Conservation (phyloP, 306 rosid genomes). For the Prunus dulcis region DNA sequence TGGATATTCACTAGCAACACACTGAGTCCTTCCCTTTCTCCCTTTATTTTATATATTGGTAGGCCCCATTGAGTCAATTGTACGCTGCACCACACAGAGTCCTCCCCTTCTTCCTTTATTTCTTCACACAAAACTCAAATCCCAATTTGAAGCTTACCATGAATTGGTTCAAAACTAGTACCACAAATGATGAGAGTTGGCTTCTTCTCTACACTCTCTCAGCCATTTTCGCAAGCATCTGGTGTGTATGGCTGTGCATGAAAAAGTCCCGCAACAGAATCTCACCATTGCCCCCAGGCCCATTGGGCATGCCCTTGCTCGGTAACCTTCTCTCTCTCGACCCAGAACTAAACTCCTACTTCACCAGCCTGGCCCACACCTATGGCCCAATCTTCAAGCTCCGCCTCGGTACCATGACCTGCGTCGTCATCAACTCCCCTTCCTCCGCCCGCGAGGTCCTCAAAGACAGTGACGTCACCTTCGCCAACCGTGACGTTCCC, state of each 20-base stretch:
- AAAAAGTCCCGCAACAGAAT: not conserved
- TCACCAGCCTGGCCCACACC: slow-evolving; percentile 36
- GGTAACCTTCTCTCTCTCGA: slow-evolving; percentile 66
- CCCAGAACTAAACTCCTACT: slow-evolving; percentile 74
- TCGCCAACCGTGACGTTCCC: slow-evolving; percentile 80
- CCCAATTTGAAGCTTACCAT: no score
- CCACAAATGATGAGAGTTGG: not conserved
- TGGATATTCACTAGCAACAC: no score
- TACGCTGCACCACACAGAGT: no score
- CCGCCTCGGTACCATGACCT: slow-evolving; percentile 48
- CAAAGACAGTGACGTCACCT: slow-evolving; percentile 54
- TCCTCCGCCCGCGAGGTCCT: slow-evolving; percentile 51
- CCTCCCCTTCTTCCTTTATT: no score
- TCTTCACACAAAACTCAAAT: no score
- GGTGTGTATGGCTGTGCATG: slow-evolving; percentile 12
- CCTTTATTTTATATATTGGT: no score
- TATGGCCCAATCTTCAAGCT: slow-evolving; percentile 70
- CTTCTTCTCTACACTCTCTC: not conserved
- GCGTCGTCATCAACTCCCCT: slow-evolving; percentile 51
- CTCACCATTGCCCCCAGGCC: slow-evolving; percentile 59
- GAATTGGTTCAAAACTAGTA: no score
- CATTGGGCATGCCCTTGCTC: slow-evolving; percentile 56
- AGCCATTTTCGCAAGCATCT: not conserved
- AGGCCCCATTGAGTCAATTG: no score
- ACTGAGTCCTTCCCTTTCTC: no score